A percentile compares a stretch with the other conserved stretches of the same genome.
These are phyloP conservation scores for Brasilioporus rufonigricans DNA, from an alignment of 768 basidiomycete species.

Conservation along the genomic window DNA sequence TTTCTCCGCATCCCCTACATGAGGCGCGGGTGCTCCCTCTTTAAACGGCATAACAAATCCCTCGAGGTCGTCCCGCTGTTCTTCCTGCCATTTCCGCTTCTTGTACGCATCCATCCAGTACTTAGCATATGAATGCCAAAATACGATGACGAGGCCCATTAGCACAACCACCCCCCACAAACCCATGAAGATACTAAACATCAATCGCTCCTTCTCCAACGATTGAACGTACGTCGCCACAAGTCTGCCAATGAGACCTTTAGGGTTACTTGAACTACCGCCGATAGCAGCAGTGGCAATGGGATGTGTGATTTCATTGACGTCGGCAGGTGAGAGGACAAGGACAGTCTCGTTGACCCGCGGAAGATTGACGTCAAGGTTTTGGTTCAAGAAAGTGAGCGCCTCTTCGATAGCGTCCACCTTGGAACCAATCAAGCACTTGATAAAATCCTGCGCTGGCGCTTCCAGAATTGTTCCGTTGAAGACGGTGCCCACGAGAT, in stretches of 20 bases:
- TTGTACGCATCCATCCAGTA: conserved; percentile 44
- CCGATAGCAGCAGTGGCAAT: conserved; percentile 84
- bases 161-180: conserved; percentile 84
- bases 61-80: conserved; percentile 50
- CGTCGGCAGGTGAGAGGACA: conserved; percentile 65
- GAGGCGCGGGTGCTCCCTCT: conserved; percentile 15
- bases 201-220: conserved; percentile 77
- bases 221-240: conserved; percentile 69
- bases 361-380: conserved; percentile 79
- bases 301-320: conserved; percentile 74
- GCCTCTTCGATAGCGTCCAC: conserved; percentile 83
- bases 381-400: conserved; percentile 87
- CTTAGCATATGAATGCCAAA: conserved; percentile 69
- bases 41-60: conserved; percentile 35
- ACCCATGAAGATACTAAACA: conserved; percentile 79
- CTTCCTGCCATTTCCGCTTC: conserved; percentile 48
- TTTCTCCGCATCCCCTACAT: conserved; percentile 25
- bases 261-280: conserved; percentile 45
- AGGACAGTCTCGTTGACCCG: conserved; percentile 73
- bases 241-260: conserved; percentile 69
- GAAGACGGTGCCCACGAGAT: conserved; percentile 73
- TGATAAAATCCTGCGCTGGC: conserved; percentile 84
- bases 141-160: conserved; percentile 67
- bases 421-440: conserved; percentile 89
- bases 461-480: conserved; percentile 78